Base-by-base conservation (phyloP, 306 rosid genomes). In the Cucumis melo region DNA sequence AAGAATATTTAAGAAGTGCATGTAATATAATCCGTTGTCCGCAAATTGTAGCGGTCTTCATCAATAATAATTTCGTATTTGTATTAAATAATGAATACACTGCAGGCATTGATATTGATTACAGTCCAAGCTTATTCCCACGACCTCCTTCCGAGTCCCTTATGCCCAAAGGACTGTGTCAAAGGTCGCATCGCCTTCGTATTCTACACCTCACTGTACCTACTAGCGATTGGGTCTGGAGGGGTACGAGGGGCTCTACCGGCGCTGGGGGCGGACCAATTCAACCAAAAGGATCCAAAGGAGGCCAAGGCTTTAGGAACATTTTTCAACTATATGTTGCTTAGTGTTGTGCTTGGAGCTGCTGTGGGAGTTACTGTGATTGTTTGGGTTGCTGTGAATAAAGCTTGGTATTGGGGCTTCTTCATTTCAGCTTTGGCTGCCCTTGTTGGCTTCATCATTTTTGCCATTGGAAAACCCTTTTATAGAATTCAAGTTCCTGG, bases 221-320 rank as follows among this genome's bases (percentile, higher is more conserved):
- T 92, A 63, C 62, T 86, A 24, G 98, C 98, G 65, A 59, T 90
- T 56, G 96, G 96, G 1, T 72, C 84, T 0, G 98, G 98, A 7
- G 98, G 96, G 10, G 93, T 90, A 5, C 89, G 87, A 79, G 96
- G 96, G 23, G 82, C 92, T 0, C 85, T 92, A 74, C 88, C 98
- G 4, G 82, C 96, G 21, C 87, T 92, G 48, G 98, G 98, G 29
- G 96, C 93, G 8, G 97, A 92, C 67, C 96, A 92, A 42, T 92
- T 90, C 74, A 78, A 89, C 70, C 76, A 81, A 6, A 86, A 87
- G 53, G 86, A 90, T 64, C 84, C 85, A 13, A 83, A 24, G 77
- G 91, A 92, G 78, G 88, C 83, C 14, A 90, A 90, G 71, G 89
- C 88, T 6, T 84, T 90, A 13, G 88, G 92, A 19, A 92, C 88